Base-by-base conservation (phyloP, 306 rosid genomes). In the Hippophae gyantsensis region DNA sequence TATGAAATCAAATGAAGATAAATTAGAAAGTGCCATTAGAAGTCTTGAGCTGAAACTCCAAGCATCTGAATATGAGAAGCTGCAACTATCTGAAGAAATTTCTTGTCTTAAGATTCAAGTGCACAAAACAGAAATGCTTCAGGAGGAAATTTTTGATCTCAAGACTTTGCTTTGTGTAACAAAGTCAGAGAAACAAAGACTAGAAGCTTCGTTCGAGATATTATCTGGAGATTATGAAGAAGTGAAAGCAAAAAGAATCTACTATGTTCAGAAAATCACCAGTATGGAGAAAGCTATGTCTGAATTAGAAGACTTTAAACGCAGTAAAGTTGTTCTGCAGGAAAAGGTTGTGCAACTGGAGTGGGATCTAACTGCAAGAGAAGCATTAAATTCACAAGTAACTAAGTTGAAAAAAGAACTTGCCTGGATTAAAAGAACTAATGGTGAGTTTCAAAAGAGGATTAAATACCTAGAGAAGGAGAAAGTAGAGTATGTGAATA, bases 291-390 rank as follows among this genome's bases (percentile, higher is more conserved):
- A 74, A 48, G 60, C 68, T 18, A 18, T 18, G 23, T 61, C 74
- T 26, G 75, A 77, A 57, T 61, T 80, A 53, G 76, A 75, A 67
- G 79, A 74, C 56, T 77, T 56, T 64, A 74, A 61, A 56, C 63
- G 46, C 5, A 48, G 68, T 51, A 71, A 64, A 72, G 74, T 47
- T 38, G 67, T 67, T 27, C 69, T 82, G 7, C 81, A 86, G 63
- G 86, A 85, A 71, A 82, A 66, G 66, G 66, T 85, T 72, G 42
- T 64, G 69, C 78, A 76, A 70, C 62, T 18, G 23, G 84, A 80
- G 69, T 62, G 67, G 68, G 83, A 81, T 57, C 65, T 69, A 66
- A 64, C 48, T 52, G 76, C 72, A 10, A 79, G 57, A 73, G 84
- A 82, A 48, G 23, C 76, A 51, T 50, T 62, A 59, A 47, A 52